Evolutionary conservation across 1,139 yeast genomes (phyloP).

Genomic region (Scheffersomyces parashehatae): DNA sequence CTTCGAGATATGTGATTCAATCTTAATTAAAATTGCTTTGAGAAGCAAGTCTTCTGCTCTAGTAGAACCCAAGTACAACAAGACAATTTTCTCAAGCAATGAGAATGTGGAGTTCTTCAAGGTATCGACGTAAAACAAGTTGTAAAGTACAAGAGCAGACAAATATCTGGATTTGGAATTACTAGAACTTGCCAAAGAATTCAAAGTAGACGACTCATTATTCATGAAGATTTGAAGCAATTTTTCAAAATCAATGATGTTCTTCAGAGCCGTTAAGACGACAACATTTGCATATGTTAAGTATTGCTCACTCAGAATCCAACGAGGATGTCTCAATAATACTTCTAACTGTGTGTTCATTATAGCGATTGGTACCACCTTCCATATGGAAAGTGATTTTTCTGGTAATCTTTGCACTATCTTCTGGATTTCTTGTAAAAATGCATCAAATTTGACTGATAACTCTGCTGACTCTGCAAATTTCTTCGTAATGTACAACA

Average conservation of each 20-base stretch:
- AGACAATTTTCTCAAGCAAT: conserved; percentile 50
- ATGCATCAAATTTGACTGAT: conserved; percentile 31
- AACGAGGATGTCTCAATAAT: conserved; percentile 45
- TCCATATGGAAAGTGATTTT: conserved; percentile 32
- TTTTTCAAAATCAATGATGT: conserved; percentile 48
- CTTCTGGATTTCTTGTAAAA: conserved; percentile 21
- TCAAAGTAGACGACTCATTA: conserved; percentile 40
- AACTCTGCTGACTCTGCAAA: conserved; percentile 53
- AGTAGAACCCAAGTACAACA: conserved; percentile 62
- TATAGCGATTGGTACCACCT: conserved; percentile 45
- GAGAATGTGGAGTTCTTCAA: conserved; percentile 45
- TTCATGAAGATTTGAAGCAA: conserved; percentile 66
- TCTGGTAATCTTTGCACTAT: conserved; percentile 14
- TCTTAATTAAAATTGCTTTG: conserved; percentile 50
- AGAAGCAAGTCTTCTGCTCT: conserved; percentile 63
- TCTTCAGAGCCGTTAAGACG: conserved; percentile 34
- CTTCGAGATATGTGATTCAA: conserved; percentile 53
- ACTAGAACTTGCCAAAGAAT: conserved; percentile 20
- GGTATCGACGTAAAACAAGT: conserved; percentile 49
- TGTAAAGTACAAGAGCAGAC: conserved; percentile 43
- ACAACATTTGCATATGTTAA: conserved; percentile 46
- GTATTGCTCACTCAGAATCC: conserved; percentile 40
- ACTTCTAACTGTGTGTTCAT: conserved; percentile 73
- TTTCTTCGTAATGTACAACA: conserved; percentile 60
- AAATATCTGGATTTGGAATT: conserved; percentile 33